Evolutionary conservation across 2,329 filamentous ascomycete genomes (phyloP).

Genomic region (Alternaria metachromatica): DNA sequence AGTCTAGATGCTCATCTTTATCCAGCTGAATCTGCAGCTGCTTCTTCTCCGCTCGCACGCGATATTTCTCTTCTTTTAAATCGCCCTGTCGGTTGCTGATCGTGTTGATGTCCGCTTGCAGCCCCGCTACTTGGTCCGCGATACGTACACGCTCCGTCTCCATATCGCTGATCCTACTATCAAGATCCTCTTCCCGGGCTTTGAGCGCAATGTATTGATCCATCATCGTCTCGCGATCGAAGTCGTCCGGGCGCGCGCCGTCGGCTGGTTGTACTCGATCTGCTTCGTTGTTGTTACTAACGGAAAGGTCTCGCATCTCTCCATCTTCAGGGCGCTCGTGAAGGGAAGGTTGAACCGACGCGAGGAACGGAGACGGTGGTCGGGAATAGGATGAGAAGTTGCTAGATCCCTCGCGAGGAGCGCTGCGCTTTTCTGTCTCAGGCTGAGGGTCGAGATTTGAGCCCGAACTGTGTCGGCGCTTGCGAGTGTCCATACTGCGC

Average conservation of each 20-base stretch:
- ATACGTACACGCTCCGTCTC: neutral
- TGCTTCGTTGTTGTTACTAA: neutral
- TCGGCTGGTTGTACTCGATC: neutral
- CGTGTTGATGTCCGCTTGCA: neutral
- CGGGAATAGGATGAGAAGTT: neutral
- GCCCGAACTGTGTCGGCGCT: neutral
- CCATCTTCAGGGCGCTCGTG: too few relatives aligned
- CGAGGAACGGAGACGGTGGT: neutral
- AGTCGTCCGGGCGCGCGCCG: neutral
- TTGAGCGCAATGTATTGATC: constrained; percentile 5
- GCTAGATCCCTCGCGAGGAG: neutral
- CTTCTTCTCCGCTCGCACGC: neutral
- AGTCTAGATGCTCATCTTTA: constrained; percentile 3
- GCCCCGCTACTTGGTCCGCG: neutral
- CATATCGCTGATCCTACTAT: neutral
- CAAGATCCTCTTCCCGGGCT: constrained; percentile 2
- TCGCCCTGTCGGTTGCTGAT: neutral
- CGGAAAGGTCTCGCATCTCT: neutral
- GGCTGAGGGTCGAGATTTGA: neutral
- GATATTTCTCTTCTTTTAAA: neutral
- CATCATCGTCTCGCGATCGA: neutral
- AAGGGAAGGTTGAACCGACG: neutral
- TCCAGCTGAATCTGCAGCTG: neutral
- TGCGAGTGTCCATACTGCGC: neutral
- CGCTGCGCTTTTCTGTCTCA: neutral